Percentiles rank a stretch among this genome's conserved stretches.
Conservation (phyloP, 768 basidiomycete genomes). For the Cystofilobasidium capitatum region DNA sequence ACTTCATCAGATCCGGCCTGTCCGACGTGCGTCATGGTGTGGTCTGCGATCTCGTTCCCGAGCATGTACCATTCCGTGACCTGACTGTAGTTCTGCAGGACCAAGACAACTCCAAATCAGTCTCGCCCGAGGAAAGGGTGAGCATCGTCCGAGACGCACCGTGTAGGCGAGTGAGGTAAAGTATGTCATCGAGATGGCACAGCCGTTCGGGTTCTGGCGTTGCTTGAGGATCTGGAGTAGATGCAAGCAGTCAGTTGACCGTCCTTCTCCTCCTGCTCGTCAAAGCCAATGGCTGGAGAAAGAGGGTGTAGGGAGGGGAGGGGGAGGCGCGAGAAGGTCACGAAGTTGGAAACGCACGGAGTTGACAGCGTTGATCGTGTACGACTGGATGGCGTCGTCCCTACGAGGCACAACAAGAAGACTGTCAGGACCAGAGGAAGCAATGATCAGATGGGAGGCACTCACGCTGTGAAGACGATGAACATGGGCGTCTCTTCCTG, state of each 20-base stretch:
- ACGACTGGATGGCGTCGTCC: slow-evolving; percentile 56
- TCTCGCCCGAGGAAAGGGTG: neutral
- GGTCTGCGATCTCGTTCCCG: slow-evolving; percentile 74
- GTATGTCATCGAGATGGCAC: slow-evolving; percentile 60
- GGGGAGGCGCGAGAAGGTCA: neutral
- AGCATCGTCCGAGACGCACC: slow-evolving; percentile 45
- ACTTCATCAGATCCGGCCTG: neutral
- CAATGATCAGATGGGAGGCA: neutral
- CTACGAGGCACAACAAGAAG: slow-evolving; percentile 11
- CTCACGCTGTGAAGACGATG: slow-evolving; percentile 56
- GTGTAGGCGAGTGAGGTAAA: slow-evolving; percentile 62
- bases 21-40: slow-evolving; percentile 72
- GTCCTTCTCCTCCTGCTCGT: too few species aligned
- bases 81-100: slow-evolving; percentile 42
- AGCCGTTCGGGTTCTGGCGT: slow-evolving; percentile 14
- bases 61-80: slow-evolving; percentile 72
- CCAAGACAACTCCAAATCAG: too few species aligned
- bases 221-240: neutral
- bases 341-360: slow-evolving; percentile 34
- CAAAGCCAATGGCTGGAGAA: too few species aligned
- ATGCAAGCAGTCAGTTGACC: too few species aligned
- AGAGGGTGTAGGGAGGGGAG: neutral
- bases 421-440: neutral
- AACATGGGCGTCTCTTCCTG: slow-evolving; percentile 53
- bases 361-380: slow-evolving; percentile 63